Evolutionary conservation across 371 early-diverging fungal species (phyloP).

Genomic region (Batrachochytrium dendrobatidis): DNA sequence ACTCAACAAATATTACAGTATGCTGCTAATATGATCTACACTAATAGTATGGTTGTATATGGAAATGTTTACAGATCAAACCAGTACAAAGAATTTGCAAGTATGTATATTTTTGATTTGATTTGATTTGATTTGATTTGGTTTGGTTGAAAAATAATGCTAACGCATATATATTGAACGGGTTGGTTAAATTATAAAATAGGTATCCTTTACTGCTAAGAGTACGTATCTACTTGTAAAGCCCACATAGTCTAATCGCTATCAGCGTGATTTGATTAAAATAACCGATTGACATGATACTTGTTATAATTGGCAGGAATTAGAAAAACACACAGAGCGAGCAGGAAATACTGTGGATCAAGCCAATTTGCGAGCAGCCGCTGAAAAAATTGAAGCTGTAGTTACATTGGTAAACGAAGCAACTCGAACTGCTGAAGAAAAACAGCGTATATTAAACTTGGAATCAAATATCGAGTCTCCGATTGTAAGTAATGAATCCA

Average conservation of each 20-base stretch:
- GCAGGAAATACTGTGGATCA: conserved; percentile 21
- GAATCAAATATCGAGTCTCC: conserved; percentile 33
- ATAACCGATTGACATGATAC: background rate
- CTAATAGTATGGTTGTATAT: no score
- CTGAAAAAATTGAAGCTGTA: conserved; percentile 41
- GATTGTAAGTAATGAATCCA: conserved; percentile 16
- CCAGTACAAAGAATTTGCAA: conserved; percentile 53
- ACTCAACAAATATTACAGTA: background rate
- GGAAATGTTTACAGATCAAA: conserved; percentile 35
- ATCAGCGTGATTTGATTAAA: background rate
- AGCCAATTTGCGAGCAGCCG: conserved; percentile 23
- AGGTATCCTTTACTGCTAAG: conserved; percentile 41
- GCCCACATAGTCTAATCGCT: background rate
- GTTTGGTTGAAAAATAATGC: no score
- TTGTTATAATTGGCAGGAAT: conserved; percentile 25
- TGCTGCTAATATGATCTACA: background rate
- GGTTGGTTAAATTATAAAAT: no score
- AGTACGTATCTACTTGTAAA: conserved; percentile 9
- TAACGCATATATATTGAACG: background rate
- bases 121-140: no score
- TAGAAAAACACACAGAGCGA: conserved; percentile 35
- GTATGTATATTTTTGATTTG: conserved; percentile 11
- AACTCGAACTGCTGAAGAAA: conserved; percentile 36
- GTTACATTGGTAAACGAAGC: conserved; percentile 41
- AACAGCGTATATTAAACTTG: conserved; percentile 29